Conservation (phyloP, 169 alveolate species). For the Ichthyophthirius multifiliis region DNA sequence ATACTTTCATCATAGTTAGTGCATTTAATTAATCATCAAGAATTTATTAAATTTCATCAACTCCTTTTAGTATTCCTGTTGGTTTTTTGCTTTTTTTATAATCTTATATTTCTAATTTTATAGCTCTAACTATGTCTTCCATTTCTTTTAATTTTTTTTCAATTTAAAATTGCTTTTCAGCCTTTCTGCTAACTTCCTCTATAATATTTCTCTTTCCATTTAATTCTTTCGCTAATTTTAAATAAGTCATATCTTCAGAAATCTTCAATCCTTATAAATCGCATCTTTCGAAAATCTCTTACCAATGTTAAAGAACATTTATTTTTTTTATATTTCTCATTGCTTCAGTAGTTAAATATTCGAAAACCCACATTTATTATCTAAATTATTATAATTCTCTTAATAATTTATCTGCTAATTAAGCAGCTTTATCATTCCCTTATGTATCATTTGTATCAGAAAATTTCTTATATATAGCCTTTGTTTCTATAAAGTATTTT, state of each 20-base stretch:
- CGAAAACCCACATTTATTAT: constrained; percentile 26
- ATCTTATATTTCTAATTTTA: constrained; percentile 42
- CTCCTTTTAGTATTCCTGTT: constrained; percentile 60
- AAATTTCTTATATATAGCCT: not conserved
- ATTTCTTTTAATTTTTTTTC: constrained; percentile 41
- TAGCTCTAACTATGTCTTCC: constrained; percentile 55
- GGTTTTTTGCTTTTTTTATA: constrained; percentile 31
- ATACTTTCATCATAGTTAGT: constrained; percentile 83
- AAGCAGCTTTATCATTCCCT: not conserved
- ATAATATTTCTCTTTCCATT: constrained; percentile 33
- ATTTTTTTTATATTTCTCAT: not conserved
- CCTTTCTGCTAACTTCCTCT: constrained; percentile 58
- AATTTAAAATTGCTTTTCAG: constrained; percentile 51
- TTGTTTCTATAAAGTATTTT: not conserved
- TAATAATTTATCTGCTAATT: not conserved
- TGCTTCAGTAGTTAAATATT: constrained; percentile 52
- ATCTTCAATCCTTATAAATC: constrained; percentile 15
- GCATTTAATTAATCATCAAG: constrained; percentile 84
- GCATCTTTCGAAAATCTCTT: constrained; percentile 36
- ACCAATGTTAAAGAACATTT: constrained; percentile 50
- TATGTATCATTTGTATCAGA: not conserved
- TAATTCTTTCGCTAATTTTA: constrained; percentile 11
- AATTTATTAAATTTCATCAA: constrained; percentile 72
- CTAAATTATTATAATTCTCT: not conserved
- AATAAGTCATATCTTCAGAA: constrained; percentile 45